Conservation (phyloP, 305 asterid species). For the Rubia peregrina region DNA sequence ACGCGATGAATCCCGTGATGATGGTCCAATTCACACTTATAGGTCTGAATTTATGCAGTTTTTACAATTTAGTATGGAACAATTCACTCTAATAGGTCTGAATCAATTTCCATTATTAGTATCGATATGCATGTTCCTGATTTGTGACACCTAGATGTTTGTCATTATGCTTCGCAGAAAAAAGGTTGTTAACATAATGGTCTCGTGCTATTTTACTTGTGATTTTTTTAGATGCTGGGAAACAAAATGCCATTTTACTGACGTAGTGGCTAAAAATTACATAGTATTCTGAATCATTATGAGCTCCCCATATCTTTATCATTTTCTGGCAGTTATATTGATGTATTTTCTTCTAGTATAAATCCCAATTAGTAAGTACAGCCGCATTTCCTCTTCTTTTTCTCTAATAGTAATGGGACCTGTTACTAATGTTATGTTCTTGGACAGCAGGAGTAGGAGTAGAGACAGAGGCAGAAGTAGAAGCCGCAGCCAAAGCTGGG, state of each 20-base stretch:
- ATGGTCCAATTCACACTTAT: constrained; percentile 44
- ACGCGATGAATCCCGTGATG: constrained; percentile 38
- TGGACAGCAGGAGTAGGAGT: constrained; percentile 36
- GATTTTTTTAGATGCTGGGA: background rate
- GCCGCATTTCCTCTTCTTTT: background rate
- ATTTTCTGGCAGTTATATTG: background rate
- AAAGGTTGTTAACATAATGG: background rate
- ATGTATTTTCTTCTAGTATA: background rate
- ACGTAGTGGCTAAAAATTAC: background rate
- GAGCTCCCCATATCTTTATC: background rate
- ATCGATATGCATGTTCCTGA: background rate
- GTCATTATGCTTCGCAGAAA: background rate
- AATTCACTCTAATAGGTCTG: constrained; percentile 57
- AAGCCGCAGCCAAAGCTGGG: constrained; percentile 43
- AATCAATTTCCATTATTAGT: background rate
- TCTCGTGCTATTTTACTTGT: constrained; percentile 1
- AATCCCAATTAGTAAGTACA: background rate
- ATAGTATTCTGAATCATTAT: background rate
- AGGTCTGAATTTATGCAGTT: constrained; percentile 39
- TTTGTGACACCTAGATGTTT: background rate
- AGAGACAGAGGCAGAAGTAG: constrained; percentile 40
- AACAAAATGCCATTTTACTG: background rate
- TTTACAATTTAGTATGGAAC: constrained; percentile 23
- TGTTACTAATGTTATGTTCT: constrained; percentile 17
- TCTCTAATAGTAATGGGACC: background rate